These are phyloP conservation scores for Emericellopsis atlantica DNA, from an alignment of 2,329 filamentous ascomycete species.

Conservation along the genomic window DNA sequence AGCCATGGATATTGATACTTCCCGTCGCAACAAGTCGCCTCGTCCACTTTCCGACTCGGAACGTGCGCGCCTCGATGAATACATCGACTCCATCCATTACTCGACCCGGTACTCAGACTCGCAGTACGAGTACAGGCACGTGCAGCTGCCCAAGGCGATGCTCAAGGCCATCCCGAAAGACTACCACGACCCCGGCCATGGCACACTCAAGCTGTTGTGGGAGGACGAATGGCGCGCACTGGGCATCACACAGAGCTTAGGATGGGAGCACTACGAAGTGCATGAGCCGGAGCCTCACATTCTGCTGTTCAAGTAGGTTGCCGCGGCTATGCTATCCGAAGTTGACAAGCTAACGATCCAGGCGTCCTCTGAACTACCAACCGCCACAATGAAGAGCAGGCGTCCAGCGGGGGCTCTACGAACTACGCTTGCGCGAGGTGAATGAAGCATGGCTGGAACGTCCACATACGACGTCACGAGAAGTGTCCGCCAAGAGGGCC, in stretches of 20 bases:
- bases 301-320: slow-evolving; percentile 89
- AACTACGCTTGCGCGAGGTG: too few species aligned
- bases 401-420: too few species aligned
- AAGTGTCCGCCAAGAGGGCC: too few species aligned
- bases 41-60: slow-evolving; percentile 71
- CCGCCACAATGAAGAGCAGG: slow-evolving; percentile 39
- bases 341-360: slow-evolving; percentile 18
- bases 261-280: slow-evolving; percentile 99
- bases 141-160: slow-evolving; percentile 96
- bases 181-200: slow-evolving; percentile 74
- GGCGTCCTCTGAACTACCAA: slow-evolving; percentile 77
- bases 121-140: slow-evolving; percentile 93
- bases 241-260: slow-evolving; percentile 97
- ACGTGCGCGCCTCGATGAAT: slow-evolving; percentile 77
- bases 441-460: too few species aligned
- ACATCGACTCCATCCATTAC: slow-evolving; percentile 89
- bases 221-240: slow-evolving; percentile 97
- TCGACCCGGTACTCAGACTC: slow-evolving; percentile 85
- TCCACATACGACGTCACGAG: too few species aligned
- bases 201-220: slow-evolving; percentile 91
- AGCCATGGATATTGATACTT: slow-evolving; percentile 56
- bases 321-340: neutral
- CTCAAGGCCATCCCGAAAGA: slow-evolving; percentile 92
- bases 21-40: slow-evolving; percentile 76
- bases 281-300: slow-evolving; percentile 98